Conservation (phyloP, 2,329 filamentous ascomycete genomes). For the Alternaria solani region DNA sequence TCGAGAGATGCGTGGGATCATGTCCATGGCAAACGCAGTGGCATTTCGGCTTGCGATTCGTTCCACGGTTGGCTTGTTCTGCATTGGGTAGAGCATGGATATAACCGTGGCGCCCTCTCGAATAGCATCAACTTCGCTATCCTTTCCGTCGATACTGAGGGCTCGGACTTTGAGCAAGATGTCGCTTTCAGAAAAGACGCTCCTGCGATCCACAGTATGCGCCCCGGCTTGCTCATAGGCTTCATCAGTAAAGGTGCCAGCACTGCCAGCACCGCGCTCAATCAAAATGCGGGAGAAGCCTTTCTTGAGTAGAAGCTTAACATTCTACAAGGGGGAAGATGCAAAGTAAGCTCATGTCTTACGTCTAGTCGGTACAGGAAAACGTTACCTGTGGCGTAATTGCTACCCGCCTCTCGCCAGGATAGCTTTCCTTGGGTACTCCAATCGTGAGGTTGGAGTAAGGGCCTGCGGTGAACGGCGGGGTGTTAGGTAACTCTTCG, state of each 20-base stretch:
- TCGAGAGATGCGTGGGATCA: slow-evolving; percentile 87
- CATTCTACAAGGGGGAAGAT: slow-evolving; percentile 61
- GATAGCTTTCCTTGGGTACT: slow-evolving; percentile 79
- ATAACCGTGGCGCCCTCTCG: slow-evolving; percentile 77
- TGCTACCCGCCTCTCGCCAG: slow-evolving; percentile 82
- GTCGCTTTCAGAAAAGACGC: slow-evolving; percentile 77
- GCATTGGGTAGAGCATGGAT: slow-evolving; percentile 82
- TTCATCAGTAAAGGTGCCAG: slow-evolving; percentile 78
- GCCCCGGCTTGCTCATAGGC: slow-evolving; percentile 82
- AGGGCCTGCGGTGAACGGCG: slow-evolving; percentile 57
- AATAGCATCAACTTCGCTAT: slow-evolving; percentile 73
- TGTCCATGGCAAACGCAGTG: slow-evolving; percentile 89
- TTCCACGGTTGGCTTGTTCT: slow-evolving; percentile 79
- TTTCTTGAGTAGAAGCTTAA: slow-evolving; percentile 82
- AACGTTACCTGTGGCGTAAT: slow-evolving; percentile 70
- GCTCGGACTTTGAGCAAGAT: slow-evolving; percentile 86
- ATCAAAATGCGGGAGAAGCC: slow-evolving; percentile 80
- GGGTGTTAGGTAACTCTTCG: slow-evolving; percentile 46
- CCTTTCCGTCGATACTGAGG: slow-evolving; percentile 65
- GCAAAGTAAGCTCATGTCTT: background rate
- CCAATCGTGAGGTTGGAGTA: slow-evolving; percentile 79
- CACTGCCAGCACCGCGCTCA: slow-evolving; percentile 79
- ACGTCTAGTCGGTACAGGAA: background rate
- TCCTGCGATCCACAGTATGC: slow-evolving; percentile 72
- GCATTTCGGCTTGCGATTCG: slow-evolving; percentile 74